Evolutionary conservation across 2,329 filamentous ascomycete species (phyloP), one percentile per base, ranked within the genome.

Genomic region (Monosporascus cannonballus): DNA sequence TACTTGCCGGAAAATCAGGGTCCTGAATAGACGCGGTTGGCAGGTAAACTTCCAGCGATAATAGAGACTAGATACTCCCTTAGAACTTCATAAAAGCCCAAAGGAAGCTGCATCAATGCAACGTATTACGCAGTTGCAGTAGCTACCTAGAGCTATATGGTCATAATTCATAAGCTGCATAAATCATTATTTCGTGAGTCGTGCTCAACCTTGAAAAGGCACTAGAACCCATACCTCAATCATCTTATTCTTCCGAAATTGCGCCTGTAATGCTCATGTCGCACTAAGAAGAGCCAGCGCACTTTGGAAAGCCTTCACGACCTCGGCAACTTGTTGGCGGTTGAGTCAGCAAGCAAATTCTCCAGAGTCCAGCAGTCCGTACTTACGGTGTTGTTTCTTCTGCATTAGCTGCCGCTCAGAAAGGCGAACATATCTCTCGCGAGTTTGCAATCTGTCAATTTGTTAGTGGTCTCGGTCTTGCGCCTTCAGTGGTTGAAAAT

Each of bases 361-460:
- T 20, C 47, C 57, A 66, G 45, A 69, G 57, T 20, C 42, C 45
- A 22, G 48, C 4, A 37, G 17, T 18, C 20, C 27, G 44, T 30
- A 72, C 87, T 73, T 73, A 96, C 91, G 89, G 63, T 96, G 91
- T 55, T 85, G 77, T 64, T 91, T 87, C 66, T 87, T 94, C 59
- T 86, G 79, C 51, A 84, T 82, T 52, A 96, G 76, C 25, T 77
- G 80, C 39, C 82, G 75, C 67, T 96, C 92, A 0, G 86, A 83
- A 44, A 90, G 76, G 56, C 86, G 83, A 30, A 96, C 89, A 67
- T 86, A 88, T 55, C 83, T 77, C 67, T 87, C 84, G 56, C 91
- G 84, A 2, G 92, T 96, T 64, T 86, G 87, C 46, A 96, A 77
- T 51, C 88, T 90, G 56, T 9, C 41, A 36, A 30, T 47, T 47